Conservation (phyloP, 306 rosid genomes). For the Chamaecrista fasciculata region DNA sequence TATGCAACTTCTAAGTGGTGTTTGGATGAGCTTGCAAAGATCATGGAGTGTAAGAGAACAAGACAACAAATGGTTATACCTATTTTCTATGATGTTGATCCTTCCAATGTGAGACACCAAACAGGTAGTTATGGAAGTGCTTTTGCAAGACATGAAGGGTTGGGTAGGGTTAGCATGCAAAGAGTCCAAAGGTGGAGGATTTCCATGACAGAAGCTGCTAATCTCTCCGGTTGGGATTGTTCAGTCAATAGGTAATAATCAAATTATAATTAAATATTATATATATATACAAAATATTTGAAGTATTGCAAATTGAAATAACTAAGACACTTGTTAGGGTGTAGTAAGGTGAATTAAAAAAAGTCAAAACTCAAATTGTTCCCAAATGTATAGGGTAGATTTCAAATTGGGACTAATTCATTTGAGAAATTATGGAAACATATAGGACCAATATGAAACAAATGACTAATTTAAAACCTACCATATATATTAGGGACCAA, state of each 20-base stretch:
- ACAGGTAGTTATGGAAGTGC: constrained; percentile 12
- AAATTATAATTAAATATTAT: no score
- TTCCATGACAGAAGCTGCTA: neutral
- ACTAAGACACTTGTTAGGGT: no score
- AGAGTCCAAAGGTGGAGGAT: neutral
- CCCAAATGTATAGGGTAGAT: no score
- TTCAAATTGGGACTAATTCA: no score
- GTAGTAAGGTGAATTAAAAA: no score
- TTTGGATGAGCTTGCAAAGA: neutral
- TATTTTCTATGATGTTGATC: constrained; percentile 27
- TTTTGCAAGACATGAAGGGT: neutral
- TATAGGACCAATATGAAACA: no score
- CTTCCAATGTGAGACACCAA: constrained; percentile 30
- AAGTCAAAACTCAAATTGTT: no score
- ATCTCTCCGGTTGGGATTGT: neutral
- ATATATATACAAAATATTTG: no score
- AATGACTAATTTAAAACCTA: no score
- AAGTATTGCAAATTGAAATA: no score
- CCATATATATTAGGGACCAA: no score
- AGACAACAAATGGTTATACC: constrained; percentile 28
- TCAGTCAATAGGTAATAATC: neutral
- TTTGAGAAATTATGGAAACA: no score
- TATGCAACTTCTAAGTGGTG: neutral
- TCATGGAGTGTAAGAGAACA: constrained; percentile 25
- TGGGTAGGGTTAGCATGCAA: neutral